Percentiles rank a stretch among this genome's conserved stretches.
These are phyloP conservation scores for Dendrothele bispora DNA, from an alignment of 768 basidiomycete genomes.

Conservation along the genomic window DNA sequence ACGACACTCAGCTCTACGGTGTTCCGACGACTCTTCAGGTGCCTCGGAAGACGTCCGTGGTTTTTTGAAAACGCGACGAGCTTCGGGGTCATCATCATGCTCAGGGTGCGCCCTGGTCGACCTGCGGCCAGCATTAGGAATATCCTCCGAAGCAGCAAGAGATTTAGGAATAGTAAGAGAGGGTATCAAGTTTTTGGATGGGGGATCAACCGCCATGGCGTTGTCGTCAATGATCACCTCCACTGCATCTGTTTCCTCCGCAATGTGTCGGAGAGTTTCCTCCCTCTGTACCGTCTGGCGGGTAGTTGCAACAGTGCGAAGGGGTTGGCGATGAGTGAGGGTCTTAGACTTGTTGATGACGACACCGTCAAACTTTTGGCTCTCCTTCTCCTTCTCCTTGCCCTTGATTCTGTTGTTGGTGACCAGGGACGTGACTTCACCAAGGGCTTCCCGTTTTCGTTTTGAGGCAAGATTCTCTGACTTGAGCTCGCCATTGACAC, in stretches of 20 bases:
- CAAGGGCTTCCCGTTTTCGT: slow-evolving; percentile 74
- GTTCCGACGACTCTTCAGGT: slow-evolving; percentile 32
- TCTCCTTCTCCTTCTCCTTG: slow-evolving; percentile 45
- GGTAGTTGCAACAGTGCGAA: slow-evolving; percentile 34
- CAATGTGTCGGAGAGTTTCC: slow-evolving; percentile 24
- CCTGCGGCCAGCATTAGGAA: slow-evolving; percentile 9
- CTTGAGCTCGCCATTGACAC: slow-evolving; percentile 40
- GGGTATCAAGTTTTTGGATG: background rate
- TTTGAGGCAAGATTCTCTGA: slow-evolving; percentile 54
- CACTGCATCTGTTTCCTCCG: slow-evolving; percentile 16
- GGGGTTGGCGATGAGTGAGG: slow-evolving; percentile 33
- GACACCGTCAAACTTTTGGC: slow-evolving; percentile 48
- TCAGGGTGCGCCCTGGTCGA: slow-evolving; percentile 20
- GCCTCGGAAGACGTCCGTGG: slow-evolving; percentile 60
- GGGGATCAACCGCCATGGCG: slow-evolving; percentile 14
- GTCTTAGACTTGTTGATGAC: slow-evolving; percentile 38
- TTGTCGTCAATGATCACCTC: slow-evolving; percentile 34
- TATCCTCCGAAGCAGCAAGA: slow-evolving; percentile 26
- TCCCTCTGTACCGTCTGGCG: slow-evolving; percentile 19
- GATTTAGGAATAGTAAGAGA: slow-evolving; percentile 10
- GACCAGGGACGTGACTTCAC: slow-evolving; percentile 59
- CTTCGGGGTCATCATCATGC: slow-evolving; percentile 48
- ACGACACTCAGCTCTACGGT: slow-evolving; percentile 34
- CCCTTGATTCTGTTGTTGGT: slow-evolving; percentile 45
- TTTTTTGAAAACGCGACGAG: slow-evolving; percentile 57